A percentile compares a stretch with the other conserved stretches of the same genome.
phyloP scores from a whole-genome alignment of 2,329 filamentous ascomycete species.

The Samsoniella hepiali region DNA sequence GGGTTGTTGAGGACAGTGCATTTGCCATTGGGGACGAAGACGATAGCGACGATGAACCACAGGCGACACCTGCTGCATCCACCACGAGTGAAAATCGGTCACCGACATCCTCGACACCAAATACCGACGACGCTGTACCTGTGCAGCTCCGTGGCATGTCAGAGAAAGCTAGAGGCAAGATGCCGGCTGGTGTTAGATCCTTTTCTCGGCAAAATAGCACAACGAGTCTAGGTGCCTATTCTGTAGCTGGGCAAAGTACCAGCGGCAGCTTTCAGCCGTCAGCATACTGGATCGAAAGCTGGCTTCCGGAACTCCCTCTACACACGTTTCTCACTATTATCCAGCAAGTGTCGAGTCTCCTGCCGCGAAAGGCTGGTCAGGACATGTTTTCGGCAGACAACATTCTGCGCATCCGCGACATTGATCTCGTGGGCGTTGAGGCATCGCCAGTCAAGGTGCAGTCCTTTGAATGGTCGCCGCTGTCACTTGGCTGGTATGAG shows the following conservation, averaged over 20 bases:
- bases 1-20: slow-evolving; percentile 61
- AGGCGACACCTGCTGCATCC: slow-evolving; percentile 58
- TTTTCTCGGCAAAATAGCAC: slow-evolving; percentile 91
- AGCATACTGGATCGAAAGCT: slow-evolving; percentile 82
- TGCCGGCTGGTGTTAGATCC: slow-evolving; percentile 76
- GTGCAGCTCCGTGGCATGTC: slow-evolving; percentile 88
- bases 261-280: slow-evolving; percentile 72
- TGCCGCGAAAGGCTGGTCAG: slow-evolving; percentile 48
- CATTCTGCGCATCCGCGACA: slow-evolving; percentile 54
- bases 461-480: slow-evolving; percentile 89
- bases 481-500: slow-evolving; percentile 93
- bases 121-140: slow-evolving; percentile 74
- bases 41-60: slow-evolving; percentile 47
- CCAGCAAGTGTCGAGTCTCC: slow-evolving; percentile 56
- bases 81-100: slow-evolving; percentile 62
- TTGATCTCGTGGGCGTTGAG: slow-evolving; percentile 69
- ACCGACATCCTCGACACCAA: slow-evolving; percentile 65
- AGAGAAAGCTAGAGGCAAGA: slow-evolving; percentile 93
- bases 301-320: slow-evolving; percentile 86
- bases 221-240: slow-evolving; percentile 69
- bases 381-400: slow-evolving; percentile 44
- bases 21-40: slow-evolving; percentile 78
- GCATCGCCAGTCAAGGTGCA: slow-evolving; percentile 73
- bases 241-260: slow-evolving; percentile 54
- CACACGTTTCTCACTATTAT: slow-evolving; percentile 82